These are phyloP conservation scores for Malus sylvestris DNA, from an alignment of 306 rosid genomes.

Conservation along the genomic window DNA sequence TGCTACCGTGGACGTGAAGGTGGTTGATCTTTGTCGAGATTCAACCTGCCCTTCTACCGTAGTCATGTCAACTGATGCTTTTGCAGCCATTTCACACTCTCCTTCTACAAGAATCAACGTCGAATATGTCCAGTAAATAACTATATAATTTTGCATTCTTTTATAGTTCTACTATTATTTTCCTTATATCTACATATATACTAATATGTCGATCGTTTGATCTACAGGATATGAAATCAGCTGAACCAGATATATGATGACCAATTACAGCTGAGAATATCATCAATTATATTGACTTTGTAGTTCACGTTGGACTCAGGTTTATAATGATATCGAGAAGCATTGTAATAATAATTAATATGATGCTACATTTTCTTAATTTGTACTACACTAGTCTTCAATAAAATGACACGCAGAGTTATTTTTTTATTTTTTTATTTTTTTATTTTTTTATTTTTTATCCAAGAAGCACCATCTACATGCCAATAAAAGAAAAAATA, in stretches of 20 bases:
- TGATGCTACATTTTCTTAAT: too few species aligned
- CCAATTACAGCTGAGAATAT: not conserved
- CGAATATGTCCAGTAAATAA: constrained; percentile 50
- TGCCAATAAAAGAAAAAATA: not conserved
- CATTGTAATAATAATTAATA: too few species aligned
- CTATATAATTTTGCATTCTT: not conserved
- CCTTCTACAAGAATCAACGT: constrained; percentile 38
- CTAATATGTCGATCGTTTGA: not conserved
- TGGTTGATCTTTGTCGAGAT: constrained; percentile 46
- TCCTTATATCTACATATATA: not conserved
- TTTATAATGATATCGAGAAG: not conserved
- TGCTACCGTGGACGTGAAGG: constrained; percentile 41
- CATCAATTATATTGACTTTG: not conserved
- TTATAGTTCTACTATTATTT: not conserved
- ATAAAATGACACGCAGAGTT: not conserved
- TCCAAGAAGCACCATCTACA: not conserved
- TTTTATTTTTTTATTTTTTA: too few species aligned
- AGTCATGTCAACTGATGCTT: constrained; percentile 46
- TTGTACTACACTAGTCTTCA: not conserved
- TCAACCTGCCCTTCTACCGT: constrained; percentile 45
- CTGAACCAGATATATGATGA: not conserved
- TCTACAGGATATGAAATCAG: not conserved
- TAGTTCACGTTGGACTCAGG: not conserved
- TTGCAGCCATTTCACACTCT: constrained; percentile 42
- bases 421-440: too few species aligned